These are phyloP conservation scores for Thermothelomyces thermophilus DNA, from an alignment of 2,329 filamentous ascomycete genomes.

Conservation along the genomic window DNA sequence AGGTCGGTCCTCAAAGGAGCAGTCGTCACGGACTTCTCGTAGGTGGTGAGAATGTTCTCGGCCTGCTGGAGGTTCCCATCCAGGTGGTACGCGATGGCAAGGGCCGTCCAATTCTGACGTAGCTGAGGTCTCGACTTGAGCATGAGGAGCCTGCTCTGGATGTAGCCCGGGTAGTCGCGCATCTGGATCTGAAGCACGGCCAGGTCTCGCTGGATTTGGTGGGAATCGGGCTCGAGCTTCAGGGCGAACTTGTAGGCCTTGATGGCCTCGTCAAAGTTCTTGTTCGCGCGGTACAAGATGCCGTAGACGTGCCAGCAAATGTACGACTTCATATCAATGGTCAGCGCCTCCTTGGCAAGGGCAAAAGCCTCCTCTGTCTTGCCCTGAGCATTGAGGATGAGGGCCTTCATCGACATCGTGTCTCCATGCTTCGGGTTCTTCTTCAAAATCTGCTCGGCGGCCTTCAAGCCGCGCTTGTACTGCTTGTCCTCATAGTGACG, in stretches of 20 bases:
- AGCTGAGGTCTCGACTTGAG: conserved; percentile 73
- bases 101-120: conserved; percentile 94
- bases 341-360: conserved; percentile 84
- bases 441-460: conserved; percentile 90
- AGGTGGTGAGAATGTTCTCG: conserved; percentile 84
- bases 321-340: conserved; percentile 97
- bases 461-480: conserved; percentile 90
- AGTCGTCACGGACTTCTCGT: conserved; percentile 85
- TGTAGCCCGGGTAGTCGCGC: conserved; percentile 89
- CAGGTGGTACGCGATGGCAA: conserved; percentile 88
- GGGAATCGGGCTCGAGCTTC: conserved; percentile 85
- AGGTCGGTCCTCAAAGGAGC: conserved; percentile 71
- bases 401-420: conserved; percentile 96
- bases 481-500: conserved; percentile 97
- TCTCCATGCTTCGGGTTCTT: conserved; percentile 96
- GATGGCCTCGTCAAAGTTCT: conserved; percentile 98
- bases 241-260: conserved; percentile 98
- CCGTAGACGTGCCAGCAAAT: conserved; percentile 99
- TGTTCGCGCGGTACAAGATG: conserved; percentile 81
- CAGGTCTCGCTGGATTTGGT: conserved; percentile 89
- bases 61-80: conserved; percentile 79
- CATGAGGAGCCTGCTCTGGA: conserved; percentile 83
- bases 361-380: conserved; percentile 92
- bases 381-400: conserved; percentile 89
- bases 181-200: conserved; percentile 93